Base-by-base conservation (phyloP, 2,329 filamentous ascomycete species). In the Parastagonospora nodorum region DNA sequence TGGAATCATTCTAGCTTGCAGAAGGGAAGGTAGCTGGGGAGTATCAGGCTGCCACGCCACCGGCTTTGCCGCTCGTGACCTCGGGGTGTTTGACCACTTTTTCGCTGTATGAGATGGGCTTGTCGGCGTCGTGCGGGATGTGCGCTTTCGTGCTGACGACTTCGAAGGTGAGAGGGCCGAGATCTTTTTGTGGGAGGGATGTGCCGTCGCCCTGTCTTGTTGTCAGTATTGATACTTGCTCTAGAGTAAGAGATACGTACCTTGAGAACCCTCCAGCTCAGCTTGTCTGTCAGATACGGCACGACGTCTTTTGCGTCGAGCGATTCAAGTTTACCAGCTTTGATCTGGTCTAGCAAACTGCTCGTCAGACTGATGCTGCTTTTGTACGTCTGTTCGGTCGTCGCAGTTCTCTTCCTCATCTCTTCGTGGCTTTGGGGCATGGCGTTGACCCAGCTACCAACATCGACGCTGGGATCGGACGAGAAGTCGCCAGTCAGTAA, bases 371-470 rank as follows among this genome's bases (percentile, higher is more conserved):
- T 63, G 3, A 68, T 51, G 0, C 52, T 59, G 7, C 65, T 61
- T 12, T 52, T 47, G 8, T 61, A 7, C 8, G 46, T 46, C 38
- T 41, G 46, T 1, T 61, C 57, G 1, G 45, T 19, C n/a, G 46
- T 42, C 15, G 47, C 48, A 4, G 30, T 45, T 16, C 47, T 48
- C 1, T 84, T 83, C 47, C 82, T 79, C 53, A 84, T 85, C 5
- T 19, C 35, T 12, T 51, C 47, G 19, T 56, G 52, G 4, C 45
- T 41, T 5, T 37, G 15, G 1, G 63, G 55, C 58, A 64, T 62
- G 16, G 69, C 41, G 28, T 58, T 56, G 39, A 52, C 55, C 68
- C 68, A 72, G 14, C 48, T 55, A 12, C 68, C 68, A 4, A 64
- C 60, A n/a, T 66, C 51, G 8, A 47, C 48, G 1, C 45, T 37